A percentile compares a stretch with the other conserved stretches of the same genome.
Evolutionary conservation across 306 rosid genomes (phyloP).

Genomic region (Quercus glauca): DNA sequence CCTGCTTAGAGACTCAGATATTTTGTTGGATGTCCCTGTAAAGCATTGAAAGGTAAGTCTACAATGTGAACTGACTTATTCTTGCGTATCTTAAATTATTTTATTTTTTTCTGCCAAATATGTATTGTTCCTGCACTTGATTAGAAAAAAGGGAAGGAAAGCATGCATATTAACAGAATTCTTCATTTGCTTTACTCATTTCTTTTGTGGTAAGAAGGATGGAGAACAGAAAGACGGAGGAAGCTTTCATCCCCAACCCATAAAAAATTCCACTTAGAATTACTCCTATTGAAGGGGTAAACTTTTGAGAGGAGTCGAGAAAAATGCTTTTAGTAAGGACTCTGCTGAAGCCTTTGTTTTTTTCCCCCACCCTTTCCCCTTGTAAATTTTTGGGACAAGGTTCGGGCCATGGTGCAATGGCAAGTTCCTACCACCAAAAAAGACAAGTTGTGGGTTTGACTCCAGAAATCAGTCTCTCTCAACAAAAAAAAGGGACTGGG

Average conservation of each 20-base stretch:
- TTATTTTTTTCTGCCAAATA: background rate
- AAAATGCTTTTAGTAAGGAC: background rate
- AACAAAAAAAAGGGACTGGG: no score
- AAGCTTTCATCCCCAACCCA: background rate
- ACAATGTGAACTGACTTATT: constrained; percentile 4
- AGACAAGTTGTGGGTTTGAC: no score
- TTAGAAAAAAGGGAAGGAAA: background rate
- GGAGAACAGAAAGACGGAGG: background rate
- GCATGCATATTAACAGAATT: no score
- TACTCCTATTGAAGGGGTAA: background rate
- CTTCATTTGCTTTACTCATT: constrained; percentile 3
- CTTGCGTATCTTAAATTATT: constrained; percentile 15
- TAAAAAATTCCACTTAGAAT: background rate
- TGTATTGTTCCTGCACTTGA: constrained; percentile 5
- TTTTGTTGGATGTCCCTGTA: constrained; percentile 64
- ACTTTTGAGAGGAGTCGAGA: background rate
- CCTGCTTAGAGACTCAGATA: constrained; percentile 52
- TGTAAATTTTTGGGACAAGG: no score
- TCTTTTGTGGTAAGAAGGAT: background rate
- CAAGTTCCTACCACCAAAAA: no score
- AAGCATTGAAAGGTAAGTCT: constrained; percentile 78
- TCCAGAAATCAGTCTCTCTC: no score
- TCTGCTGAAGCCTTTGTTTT: background rate
- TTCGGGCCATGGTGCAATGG: no score
- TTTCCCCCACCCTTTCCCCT: no score